A percentile compares a stretch with the other conserved stretches of the same genome.
Evolutionary conservation across 83 land plant genomes (phyloP).

Genomic region (Diphasiastrum complanatum): DNA sequence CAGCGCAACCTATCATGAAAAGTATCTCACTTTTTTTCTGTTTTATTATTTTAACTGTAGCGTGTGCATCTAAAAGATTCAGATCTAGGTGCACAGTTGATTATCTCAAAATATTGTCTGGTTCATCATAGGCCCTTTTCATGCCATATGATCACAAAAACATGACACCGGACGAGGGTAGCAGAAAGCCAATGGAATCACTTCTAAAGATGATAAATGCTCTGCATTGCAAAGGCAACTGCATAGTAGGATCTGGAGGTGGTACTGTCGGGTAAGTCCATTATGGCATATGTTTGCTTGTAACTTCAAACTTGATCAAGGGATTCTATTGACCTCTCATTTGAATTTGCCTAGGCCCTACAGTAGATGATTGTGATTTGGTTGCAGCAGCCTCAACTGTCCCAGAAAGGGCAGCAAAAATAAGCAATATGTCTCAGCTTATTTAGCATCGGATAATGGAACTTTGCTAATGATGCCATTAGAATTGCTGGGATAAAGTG

Average conservation of each 20-base stretch:
- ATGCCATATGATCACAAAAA: slow-evolving; percentile 97
- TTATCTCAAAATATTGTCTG: background rate
- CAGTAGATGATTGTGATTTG: background rate
- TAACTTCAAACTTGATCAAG: background rate
- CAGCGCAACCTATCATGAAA: no score
- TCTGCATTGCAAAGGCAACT: slow-evolving; percentile 56
- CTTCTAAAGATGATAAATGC: slow-evolving; percentile 62
- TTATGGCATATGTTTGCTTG: slow-evolving; percentile 1
- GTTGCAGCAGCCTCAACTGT: background rate
- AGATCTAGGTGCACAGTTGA: no score
- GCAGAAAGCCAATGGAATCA: slow-evolving; percentile 41
- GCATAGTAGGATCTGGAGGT: slow-evolving; percentile 98
- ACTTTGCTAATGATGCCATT: no score
- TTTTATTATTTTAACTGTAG: no score
- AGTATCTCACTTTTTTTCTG: no score
- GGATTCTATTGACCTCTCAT: background rate
- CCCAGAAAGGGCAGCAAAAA: no score
- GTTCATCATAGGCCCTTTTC: slow-evolving; percentile 62
- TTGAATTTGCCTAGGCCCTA: background rate
- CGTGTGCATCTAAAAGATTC: no score
- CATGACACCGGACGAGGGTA: slow-evolving; percentile 52
- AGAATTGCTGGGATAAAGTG: no score
- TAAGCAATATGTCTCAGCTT: no score
- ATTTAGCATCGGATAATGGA: no score
- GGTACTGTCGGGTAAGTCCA: slow-evolving; percentile 81